These are phyloP conservation scores for Begonia loranthoides DNA, from an alignment of 306 rosid genomes.

Conservation along the genomic window DNA sequence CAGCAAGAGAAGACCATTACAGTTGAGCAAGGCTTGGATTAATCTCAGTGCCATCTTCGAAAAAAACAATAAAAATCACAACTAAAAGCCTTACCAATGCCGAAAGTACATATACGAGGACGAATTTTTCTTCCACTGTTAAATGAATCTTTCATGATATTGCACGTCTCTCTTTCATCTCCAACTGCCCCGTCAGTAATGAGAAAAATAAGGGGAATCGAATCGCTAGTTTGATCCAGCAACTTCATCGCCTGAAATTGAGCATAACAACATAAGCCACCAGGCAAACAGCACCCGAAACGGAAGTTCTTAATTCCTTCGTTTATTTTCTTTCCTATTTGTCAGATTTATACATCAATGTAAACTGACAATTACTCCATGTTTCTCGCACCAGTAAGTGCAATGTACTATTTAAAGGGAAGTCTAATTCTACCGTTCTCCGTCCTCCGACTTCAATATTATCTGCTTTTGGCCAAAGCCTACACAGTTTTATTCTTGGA, in stretches of 20 bases:
- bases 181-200: constrained; percentile 84
- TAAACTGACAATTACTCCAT: not conserved
- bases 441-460: too few species aligned
- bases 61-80: not conserved
- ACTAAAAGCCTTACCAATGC: constrained; percentile 54
- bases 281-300: too few species aligned
- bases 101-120: constrained; percentile 73
- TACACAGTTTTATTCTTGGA: too few species aligned
- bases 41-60: too few species aligned
- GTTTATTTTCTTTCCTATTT: too few species aligned
- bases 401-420: not conserved
- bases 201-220: constrained; percentile 72
- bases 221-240: constrained; percentile 31
- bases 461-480: too few species aligned
- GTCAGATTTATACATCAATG: too few species aligned
- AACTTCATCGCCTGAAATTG: constrained; percentile 68
- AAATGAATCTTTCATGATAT: constrained; percentile 34
- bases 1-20: too few species aligned
- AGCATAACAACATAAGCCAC: constrained; percentile 11
- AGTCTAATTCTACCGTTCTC: too few species aligned
- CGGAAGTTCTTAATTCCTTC: too few species aligned
- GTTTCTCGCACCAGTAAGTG: not conserved
- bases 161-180: constrained; percentile 77
- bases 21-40: too few species aligned
- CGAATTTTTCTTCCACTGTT: constrained; percentile 27